Evolutionary conservation across 2,329 filamentous ascomycete species (phyloP).

Genomic region (Nothomitra cinnamomea): DNA sequence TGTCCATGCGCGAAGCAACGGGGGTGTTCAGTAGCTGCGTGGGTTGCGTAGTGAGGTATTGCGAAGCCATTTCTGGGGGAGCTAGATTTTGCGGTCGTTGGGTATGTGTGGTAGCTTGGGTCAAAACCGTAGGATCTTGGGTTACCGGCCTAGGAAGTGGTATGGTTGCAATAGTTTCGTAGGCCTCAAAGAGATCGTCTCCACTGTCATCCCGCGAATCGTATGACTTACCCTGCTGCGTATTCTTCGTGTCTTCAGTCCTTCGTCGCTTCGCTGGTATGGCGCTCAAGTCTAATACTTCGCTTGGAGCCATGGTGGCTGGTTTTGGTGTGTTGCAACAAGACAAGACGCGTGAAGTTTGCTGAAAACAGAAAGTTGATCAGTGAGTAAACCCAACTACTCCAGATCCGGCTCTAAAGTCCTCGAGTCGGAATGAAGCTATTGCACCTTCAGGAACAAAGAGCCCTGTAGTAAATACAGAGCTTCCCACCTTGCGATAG

Average conservation of each 20-base stretch:
- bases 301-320: background rate
- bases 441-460: background rate
- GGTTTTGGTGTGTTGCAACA: background rate
- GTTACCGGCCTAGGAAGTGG: slow-evolving; percentile 20
- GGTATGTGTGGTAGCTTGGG: slow-evolving; percentile 9
- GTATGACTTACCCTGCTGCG: slow-evolving; percentile 5
- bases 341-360: background rate
- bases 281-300: background rate
- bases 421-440: background rate
- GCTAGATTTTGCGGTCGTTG: slow-evolving; percentile 4
- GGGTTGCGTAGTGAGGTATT: slow-evolving; percentile 33
- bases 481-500: no score
- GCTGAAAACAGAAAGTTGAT: background rate
- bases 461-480: no score
- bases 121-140: slow-evolving; percentile 17
- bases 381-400: background rate
- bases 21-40: slow-evolving; percentile 38
- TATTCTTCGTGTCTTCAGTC: background rate
- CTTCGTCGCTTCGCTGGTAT: slow-evolving; percentile 4
- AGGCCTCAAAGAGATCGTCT: slow-evolving; percentile 19
- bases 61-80: background rate
- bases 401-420: background rate
- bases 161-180: slow-evolving; percentile 33
- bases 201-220: slow-evolving; percentile 13
- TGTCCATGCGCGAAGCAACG: slow-evolving; percentile 13